A percentile compares a stretch with the other conserved stretches of the same genome.
These are phyloP conservation scores for Ichthyophthirius multifiliis DNA, from an alignment of 169 alveolate species.

Conservation along the genomic window DNA sequence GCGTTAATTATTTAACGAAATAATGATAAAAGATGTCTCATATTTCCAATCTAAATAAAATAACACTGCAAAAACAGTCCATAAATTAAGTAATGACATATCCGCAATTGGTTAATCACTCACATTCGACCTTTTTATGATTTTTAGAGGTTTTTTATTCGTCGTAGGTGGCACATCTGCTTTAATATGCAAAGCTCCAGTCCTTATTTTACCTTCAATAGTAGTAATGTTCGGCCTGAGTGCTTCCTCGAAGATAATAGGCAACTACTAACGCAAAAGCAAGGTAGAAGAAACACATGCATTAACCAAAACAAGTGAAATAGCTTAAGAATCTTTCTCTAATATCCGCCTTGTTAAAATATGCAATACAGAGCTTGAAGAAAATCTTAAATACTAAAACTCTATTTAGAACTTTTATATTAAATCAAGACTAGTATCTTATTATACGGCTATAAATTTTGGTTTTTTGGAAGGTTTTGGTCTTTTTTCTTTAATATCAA, in stretches of 20 bases:
- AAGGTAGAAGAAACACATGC: constrained; percentile 24
- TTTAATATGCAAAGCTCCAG: constrained; percentile 13
- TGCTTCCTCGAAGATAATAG: not conserved
- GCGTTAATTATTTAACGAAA: constrained; percentile 2
- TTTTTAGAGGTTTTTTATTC: constrained; percentile 15
- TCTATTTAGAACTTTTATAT: constrained; percentile 13
- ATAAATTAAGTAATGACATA: constrained; percentile 37
- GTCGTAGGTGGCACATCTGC: constrained; percentile 27
- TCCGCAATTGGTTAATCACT: not conserved
- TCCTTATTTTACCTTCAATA: not conserved
- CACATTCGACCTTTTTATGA: constrained; percentile 18
- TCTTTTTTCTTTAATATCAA: constrained; percentile 5
- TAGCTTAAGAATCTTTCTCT: constrained; percentile 10
- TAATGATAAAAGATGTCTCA: constrained; percentile 15
- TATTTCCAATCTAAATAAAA: not conserved
- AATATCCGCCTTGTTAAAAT: constrained; percentile 20
- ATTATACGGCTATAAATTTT: constrained; percentile 16
- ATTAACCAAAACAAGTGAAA: constrained; percentile 11
- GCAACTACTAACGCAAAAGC: constrained; percentile 9
- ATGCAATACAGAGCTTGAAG: constrained; percentile 20
- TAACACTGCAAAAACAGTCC: constrained; percentile 21
- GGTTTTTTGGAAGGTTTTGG: constrained; percentile 38
- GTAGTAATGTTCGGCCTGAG: constrained; percentile 12
- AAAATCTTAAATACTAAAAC: constrained; percentile 4
- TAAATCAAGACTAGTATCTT: constrained; percentile 9